Evolutionary conservation across 371 early-diverging fungal genomes (phyloP).

Genomic region (Mucor saturninus): DNA sequence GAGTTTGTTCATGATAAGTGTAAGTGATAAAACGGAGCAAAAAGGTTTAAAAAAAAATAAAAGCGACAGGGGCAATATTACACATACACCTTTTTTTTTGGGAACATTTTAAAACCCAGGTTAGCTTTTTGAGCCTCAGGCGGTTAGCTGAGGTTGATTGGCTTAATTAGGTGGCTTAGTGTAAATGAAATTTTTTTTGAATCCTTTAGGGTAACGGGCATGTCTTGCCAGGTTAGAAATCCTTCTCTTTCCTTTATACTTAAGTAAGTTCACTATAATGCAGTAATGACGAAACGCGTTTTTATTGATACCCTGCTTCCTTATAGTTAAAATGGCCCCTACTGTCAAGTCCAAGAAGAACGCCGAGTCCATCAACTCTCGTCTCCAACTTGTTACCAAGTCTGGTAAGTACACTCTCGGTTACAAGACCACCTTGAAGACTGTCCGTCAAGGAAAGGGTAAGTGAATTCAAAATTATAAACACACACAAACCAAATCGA

Average conservation of each 20-base stretch:
- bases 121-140: not conserved
- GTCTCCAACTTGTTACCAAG: constrained; percentile 98
- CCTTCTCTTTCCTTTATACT: constrained; percentile 19
- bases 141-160: not conserved
- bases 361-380: constrained; percentile 96
- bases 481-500: not conserved
- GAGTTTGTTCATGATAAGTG: constrained; percentile 14
- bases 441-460: constrained; percentile 96
- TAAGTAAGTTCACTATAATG: not conserved
- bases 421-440: constrained; percentile 97
- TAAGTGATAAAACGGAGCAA: not conserved
- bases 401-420: constrained; percentile 97
- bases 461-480: constrained; percentile 35
- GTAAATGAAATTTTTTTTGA: not conserved
- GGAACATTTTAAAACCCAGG: not conserved
- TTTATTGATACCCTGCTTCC: not conserved
- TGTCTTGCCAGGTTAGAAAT: not conserved
- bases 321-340: constrained; percentile 49
- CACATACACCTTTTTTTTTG: too few species aligned
- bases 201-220: not conserved
- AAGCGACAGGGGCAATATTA: constrained; percentile 3
- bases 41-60: too few species aligned
- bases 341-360: constrained; percentile 76
- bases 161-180: not conserved
- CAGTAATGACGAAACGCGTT: not conserved